Conservation (phyloP, 805 yeast species). For the Lachancea lanzarotensis region DNA sequence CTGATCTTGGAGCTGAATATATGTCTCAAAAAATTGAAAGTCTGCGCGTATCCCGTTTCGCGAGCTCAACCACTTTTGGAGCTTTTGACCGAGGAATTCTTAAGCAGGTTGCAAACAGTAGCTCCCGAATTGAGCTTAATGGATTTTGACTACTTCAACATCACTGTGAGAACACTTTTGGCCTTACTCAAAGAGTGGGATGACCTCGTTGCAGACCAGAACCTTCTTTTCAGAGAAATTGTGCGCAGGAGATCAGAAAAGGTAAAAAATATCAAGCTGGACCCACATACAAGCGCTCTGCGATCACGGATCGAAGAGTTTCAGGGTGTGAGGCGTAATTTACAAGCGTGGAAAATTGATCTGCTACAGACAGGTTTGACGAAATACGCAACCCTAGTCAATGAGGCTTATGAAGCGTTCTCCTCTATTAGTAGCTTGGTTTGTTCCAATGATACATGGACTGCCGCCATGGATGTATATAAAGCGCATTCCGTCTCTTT, state of each 20-base stretch:
- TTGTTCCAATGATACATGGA: conserved; percentile 33
- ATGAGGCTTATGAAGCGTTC: conserved; percentile 38
- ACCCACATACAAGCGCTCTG: conserved; percentile 37
- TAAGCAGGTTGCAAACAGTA: conserved; percentile 37
- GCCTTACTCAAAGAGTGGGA: conserved; percentile 49
- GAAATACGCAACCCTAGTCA: conserved; percentile 30
- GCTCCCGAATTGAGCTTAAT: conserved; percentile 42
- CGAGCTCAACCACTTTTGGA: conserved; percentile 64
- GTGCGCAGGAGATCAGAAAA: conserved; percentile 67
- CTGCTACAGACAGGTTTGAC: conserved; percentile 21
- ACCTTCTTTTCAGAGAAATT: conserved; percentile 63
- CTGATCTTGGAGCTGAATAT: conserved; percentile 45
- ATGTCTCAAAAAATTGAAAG: conserved; percentile 58
- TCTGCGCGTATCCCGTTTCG: conserved; percentile 54
- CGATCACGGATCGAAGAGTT: conserved; percentile 41
- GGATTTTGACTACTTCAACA: conserved; percentile 36
- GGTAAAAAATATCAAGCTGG: conserved; percentile 57
- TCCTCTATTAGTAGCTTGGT: conserved; percentile 10
- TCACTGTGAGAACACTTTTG: conserved; percentile 28
- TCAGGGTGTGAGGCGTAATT: conserved; percentile 43
- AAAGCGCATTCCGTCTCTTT: conserved; percentile 37
- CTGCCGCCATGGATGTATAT: conserved; percentile 36
- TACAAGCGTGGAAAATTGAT: conserved; percentile 42
- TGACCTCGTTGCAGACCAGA: conserved; percentile 52
- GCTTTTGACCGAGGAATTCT: conserved; percentile 53